These are phyloP conservation scores for Sechiopsis laciniata DNA, from an alignment of 306 rosid species.

Conservation along the genomic window DNA sequence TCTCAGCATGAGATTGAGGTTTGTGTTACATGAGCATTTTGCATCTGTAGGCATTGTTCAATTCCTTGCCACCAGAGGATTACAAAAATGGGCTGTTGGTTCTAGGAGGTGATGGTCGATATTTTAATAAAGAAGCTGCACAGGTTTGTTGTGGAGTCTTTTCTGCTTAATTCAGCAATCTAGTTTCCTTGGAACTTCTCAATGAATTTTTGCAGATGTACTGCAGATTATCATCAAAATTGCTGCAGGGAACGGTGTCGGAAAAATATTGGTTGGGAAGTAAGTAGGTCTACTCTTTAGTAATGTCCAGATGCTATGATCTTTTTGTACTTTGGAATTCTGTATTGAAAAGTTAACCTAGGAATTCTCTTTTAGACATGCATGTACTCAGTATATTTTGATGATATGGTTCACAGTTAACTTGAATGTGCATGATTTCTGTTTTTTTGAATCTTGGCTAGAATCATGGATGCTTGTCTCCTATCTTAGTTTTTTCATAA, in stretches of 20 bases:
- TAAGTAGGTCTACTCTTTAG: slow-evolving; percentile 30
- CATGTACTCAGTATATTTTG: not conserved
- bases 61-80: slow-evolving; percentile 81
- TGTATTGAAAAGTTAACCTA: slow-evolving; percentile 3
- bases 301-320: slow-evolving; percentile 5
- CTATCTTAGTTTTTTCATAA: not conserved
- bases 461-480: slow-evolving; percentile 1
- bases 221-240: slow-evolving; percentile 84
- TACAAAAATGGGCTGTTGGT: slow-evolving; percentile 79
- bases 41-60: slow-evolving; percentile 60
- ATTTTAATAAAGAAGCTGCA: slow-evolving; percentile 82
- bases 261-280: slow-evolving; percentile 90
- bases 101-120: slow-evolving; percentile 98
- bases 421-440: not conserved
- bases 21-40: slow-evolving; percentile 4
- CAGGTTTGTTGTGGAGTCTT: slow-evolving; percentile 42
- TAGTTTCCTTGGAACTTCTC: slow-evolving; percentile 12
- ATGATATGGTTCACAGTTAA: not conserved
- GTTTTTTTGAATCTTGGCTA: not conserved
- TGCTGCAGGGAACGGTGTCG: slow-evolving; percentile 93
- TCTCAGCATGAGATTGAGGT: not conserved
- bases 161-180: not conserved
- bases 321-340: not conserved
- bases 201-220: slow-evolving; percentile 22
- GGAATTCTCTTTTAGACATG: not conserved